phyloP scores from a whole-genome alignment of 2,329 filamentous ascomycete species.

The Curvularia eragrostidis region DNA sequence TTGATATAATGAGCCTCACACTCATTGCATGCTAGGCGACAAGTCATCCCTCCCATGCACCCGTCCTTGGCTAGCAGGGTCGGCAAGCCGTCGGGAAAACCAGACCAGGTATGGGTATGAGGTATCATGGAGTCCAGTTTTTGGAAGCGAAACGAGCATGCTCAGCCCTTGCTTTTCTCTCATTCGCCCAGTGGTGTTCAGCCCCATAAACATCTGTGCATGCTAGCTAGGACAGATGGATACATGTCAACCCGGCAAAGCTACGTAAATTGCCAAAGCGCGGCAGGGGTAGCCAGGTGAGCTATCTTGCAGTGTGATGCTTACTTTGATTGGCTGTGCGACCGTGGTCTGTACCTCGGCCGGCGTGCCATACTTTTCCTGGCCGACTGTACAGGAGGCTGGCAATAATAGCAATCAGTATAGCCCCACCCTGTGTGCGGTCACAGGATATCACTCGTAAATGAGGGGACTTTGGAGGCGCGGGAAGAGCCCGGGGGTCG shows the following conservation, averaged over 20 bases:
- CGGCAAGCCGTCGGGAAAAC: conserved; percentile 12
- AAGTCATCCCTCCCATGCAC: conserved; percentile 4
- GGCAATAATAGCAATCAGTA: conserved; percentile 4
- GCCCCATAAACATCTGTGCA: conserved; percentile 8
- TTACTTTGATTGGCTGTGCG: not conserved
- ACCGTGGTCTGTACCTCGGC: not conserved
- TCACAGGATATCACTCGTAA: conserved; percentile 7
- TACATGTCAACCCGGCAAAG: not conserved
- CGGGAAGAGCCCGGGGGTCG: conserved; percentile 6
- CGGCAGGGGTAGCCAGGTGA: not conserved
- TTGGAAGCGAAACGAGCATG: conserved; percentile 3
- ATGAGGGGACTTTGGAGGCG: not conserved
- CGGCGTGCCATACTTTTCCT: not conserved
- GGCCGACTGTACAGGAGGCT: not conserved
- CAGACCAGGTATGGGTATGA: not conserved
- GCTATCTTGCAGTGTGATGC: not conserved
- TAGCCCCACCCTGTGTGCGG: conserved; percentile 4
- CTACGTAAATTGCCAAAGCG: not conserved
- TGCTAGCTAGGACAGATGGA: not conserved
- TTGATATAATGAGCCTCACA: conserved; percentile 9
- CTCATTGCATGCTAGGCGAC: conserved; percentile 3
- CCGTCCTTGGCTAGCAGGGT: conserved; percentile 16
- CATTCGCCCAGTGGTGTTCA: not conserved
- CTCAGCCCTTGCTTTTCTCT: not conserved
- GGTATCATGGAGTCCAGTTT: conserved; percentile 8